Conservation (phyloP, 176 grass and related monocot genomes). For the Puccinellia tenuiflora region DNA sequence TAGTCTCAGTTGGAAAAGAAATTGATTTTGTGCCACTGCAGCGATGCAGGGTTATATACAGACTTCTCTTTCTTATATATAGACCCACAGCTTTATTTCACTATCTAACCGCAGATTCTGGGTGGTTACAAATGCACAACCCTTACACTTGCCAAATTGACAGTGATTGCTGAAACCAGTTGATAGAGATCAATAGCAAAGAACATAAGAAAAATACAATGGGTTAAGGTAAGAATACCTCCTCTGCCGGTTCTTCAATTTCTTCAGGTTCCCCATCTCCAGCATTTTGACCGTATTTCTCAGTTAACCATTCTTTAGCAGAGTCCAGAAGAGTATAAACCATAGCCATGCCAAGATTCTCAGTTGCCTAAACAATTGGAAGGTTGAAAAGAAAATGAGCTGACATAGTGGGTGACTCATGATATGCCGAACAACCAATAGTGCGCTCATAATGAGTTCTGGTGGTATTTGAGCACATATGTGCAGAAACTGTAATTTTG, state of each 20-base stretch:
- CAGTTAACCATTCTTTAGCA: slow-evolving; percentile 93
- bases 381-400: slow-evolving; percentile 13
- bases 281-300: slow-evolving; percentile 65
- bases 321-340: slow-evolving; percentile 93
- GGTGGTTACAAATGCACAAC: background rate
- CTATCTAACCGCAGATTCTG: background rate
- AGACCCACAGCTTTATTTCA: background rate
- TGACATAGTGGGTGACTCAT: background rate
- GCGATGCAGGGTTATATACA: background rate
- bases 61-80: no score
- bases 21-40: background rate
- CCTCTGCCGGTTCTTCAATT: slow-evolving; percentile 54
- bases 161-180: background rate
- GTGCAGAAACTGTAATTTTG: background rate
- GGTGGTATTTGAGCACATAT: slow-evolving; percentile 13
- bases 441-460: background rate
- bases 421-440: slow-evolving; percentile 12
- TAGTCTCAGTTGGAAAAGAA: background rate
- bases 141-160: background rate
- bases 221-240: slow-evolving; percentile 33
- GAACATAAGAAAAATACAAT: background rate
- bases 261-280: slow-evolving; percentile 52
- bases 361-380: slow-evolving; percentile 54
- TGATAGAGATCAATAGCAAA: background rate
- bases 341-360: slow-evolving; percentile 99